These are phyloP conservation scores for Herpotrichia juniperi DNA, from an alignment of 2,329 filamentous ascomycete species.

Conservation along the genomic window DNA sequence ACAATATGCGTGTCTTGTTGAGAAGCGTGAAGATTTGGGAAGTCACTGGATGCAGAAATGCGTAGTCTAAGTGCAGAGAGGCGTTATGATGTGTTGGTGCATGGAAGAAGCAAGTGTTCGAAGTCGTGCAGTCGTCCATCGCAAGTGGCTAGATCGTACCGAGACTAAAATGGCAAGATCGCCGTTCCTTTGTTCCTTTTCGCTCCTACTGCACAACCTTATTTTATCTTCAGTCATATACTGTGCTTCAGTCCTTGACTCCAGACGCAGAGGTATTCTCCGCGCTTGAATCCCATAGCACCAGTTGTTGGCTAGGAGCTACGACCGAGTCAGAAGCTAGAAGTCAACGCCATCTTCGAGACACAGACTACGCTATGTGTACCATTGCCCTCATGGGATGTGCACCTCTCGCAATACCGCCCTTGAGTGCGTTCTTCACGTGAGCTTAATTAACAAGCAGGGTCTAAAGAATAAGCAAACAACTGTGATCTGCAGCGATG, in stretches of 20 bases:
- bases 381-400: not conserved
- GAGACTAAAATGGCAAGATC: slow-evolving; percentile 11
- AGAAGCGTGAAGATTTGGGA: not conserved
- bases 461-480: too few relatives aligned
- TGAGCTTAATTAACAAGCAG: not conserved
- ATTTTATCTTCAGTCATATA: not conserved
- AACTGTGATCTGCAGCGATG: too few relatives aligned
- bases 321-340: too few relatives aligned
- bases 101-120: slow-evolving; percentile 28
- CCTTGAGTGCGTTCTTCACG: not conserved
- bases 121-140: slow-evolving; percentile 28
- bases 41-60: slow-evolving; percentile 1
- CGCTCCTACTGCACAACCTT: not conserved
- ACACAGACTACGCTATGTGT: too few relatives aligned
- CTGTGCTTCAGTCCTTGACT: too few relatives aligned
- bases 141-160: slow-evolving; percentile 33
- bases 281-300: too few relatives aligned
- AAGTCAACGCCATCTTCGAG: too few relatives aligned
- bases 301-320: too few relatives aligned
- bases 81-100: slow-evolving; percentile 11
- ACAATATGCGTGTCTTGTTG: not conserved
- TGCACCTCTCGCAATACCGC: not conserved
- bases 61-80: not conserved
- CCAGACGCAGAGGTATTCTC: too few relatives aligned
- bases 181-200: not conserved